These are phyloP conservation scores for Cystobasidiaceae sp. DNA, from an alignment of 1,284 basidiomycete species.

Conservation along the genomic window DNA sequence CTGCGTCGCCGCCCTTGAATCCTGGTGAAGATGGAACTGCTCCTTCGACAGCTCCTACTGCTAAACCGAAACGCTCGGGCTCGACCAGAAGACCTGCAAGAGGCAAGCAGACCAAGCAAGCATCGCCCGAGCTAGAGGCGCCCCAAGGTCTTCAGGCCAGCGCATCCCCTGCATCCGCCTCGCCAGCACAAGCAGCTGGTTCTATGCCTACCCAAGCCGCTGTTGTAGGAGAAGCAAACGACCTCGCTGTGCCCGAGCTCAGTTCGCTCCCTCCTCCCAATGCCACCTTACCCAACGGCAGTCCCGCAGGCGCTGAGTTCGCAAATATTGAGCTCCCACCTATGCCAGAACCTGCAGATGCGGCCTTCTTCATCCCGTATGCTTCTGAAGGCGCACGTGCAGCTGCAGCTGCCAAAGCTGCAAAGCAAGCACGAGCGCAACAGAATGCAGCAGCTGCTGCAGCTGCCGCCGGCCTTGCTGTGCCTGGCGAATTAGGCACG, in stretches of 20 bases:
- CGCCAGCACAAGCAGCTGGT: no score
- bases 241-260: neutral
- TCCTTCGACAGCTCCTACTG: neutral
- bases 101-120: neutral
- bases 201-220: no score
- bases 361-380: constrained; percentile 4
- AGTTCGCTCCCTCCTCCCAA: neutral
- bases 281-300: neutral
- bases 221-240: no score
- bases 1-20: no score
- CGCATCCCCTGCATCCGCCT: neutral
- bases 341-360: neutral
- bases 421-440: no score
- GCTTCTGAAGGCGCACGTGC: neutral
- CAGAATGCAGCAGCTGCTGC: no score
- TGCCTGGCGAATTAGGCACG: neutral
- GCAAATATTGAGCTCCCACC: no score
- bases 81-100: no score
- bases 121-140: neutral
- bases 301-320: no score
- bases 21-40: no score
- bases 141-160: neutral
- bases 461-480: no score
- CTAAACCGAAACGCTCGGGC: neutral
- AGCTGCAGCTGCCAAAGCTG: constrained; percentile 9